Evolutionary conservation across 1,284 basidiomycete species (phyloP).

Genomic region (Kwoniella shivajii): DNA sequence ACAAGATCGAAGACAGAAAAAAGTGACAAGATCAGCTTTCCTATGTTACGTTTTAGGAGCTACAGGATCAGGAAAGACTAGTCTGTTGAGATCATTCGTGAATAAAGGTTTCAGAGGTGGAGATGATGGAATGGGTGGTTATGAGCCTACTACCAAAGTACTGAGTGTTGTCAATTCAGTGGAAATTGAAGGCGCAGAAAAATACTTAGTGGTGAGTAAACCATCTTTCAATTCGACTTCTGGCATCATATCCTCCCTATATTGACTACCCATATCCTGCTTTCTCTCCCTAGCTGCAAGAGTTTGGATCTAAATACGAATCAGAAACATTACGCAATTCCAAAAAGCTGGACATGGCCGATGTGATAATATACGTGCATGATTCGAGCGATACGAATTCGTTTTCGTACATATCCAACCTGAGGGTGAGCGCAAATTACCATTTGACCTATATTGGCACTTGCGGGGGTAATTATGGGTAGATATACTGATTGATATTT

Average conservation of each 20-base stretch:
- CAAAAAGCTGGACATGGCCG: constrained; percentile 87
- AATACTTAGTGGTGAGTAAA: constrained; percentile 84
- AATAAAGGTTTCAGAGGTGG: constrained; percentile 67
- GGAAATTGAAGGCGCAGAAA: constrained; percentile 91
- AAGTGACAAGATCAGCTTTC: constrained; percentile 85
- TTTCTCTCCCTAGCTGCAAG: constrained; percentile 70
- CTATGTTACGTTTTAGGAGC: constrained; percentile 92
- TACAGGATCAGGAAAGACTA: constrained; percentile 93
- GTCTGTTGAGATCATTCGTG: constrained; percentile 79
- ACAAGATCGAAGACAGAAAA: constrained; percentile 81
- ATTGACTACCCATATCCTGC: background rate
- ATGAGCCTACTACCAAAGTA: constrained; percentile 86
- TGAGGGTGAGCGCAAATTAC: constrained; percentile 82
- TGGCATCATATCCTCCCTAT: background rate
- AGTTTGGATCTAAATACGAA: constrained; percentile 95
- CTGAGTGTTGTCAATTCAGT: constrained; percentile 93
- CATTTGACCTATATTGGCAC: background rate
- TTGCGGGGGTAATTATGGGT: background rate
- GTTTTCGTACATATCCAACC: constrained; percentile 96
- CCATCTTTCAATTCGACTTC: background rate
- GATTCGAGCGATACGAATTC: constrained; percentile 99
- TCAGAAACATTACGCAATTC: constrained; percentile 83
- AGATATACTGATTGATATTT: background rate
- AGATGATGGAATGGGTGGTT: constrained; percentile 53
- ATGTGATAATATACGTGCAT: constrained; percentile 93